phyloP scores from a whole-genome alignment of 176 grass and related monocot genomes.

The Triticum turgidum region DNA sequence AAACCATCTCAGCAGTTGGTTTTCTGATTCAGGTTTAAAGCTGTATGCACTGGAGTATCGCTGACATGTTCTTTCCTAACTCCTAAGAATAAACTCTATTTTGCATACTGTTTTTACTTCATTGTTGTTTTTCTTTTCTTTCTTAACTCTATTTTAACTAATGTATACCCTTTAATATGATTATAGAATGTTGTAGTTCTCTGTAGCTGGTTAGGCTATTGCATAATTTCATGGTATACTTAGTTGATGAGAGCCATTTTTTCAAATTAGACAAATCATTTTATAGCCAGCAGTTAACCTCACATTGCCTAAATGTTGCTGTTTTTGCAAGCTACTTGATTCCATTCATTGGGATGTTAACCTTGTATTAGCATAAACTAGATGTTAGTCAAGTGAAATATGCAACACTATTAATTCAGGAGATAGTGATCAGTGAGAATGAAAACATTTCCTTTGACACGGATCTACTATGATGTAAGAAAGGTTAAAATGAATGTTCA shows the following conservation, averaged over 20 bases:
- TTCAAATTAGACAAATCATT: neutral
- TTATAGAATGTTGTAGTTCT: neutral
- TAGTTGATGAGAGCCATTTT: neutral
- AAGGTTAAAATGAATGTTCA: neutral
- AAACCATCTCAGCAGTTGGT: slow-evolving; percentile 24
- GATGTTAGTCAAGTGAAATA: neutral
- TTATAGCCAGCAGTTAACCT: neutral
- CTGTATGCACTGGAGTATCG: neutral
- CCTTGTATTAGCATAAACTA: slow-evolving; percentile 5
- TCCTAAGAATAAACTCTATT: neutral
- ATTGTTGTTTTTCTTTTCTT: neutral
- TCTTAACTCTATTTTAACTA: neutral
- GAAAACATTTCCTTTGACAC: neutral
- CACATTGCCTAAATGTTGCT: slow-evolving; percentile 15
- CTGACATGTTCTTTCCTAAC: slow-evolving; percentile 5
- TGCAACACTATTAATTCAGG: neutral
- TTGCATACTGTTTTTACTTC: neutral
- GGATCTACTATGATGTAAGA: neutral
- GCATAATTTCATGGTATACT: neutral
- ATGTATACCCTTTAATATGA: slow-evolving; percentile 11
- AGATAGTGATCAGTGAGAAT: neutral
- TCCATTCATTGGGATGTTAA: neutral
- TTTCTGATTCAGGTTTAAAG: slow-evolving; percentile 4
- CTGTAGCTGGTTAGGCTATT: slow-evolving; percentile 3
- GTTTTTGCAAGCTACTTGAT: neutral